These are phyloP conservation scores for Aegilops longissima DNA, from an alignment of 176 grass and related monocot species.

Conservation along the genomic window DNA sequence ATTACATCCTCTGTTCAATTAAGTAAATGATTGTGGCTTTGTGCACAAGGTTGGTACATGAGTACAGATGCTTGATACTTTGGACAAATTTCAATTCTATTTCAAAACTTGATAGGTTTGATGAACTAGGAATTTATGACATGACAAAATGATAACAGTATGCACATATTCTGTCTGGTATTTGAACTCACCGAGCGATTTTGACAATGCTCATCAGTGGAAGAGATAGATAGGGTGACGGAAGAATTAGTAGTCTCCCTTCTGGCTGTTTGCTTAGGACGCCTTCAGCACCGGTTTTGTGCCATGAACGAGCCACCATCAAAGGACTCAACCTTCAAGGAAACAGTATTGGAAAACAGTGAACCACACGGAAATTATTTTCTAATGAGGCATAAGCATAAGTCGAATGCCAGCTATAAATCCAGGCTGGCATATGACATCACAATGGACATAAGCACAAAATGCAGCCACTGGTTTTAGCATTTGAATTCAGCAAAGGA, in stretches of 20 bases:
- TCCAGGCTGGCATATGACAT: neutral
- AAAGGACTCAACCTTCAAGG: constrained; percentile 73
- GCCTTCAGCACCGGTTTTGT: constrained; percentile 68
- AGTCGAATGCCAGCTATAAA: neutral
- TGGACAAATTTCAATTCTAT: neutral
- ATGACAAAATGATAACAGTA: neutral
- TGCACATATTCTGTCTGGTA: neutral
- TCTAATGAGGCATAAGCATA: neutral
- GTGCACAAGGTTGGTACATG: neutral
- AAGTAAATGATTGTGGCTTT: neutral
- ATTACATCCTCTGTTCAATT: neutral
- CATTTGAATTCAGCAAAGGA: neutral
- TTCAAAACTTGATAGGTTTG: neutral
- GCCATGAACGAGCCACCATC: constrained; percentile 94
- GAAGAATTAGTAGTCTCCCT: constrained; percentile 50
- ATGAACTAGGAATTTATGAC: neutral
- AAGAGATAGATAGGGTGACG: constrained; percentile 78
- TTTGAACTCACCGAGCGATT: constrained; percentile 87
- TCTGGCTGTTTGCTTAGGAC: constrained; percentile 79
- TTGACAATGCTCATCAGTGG: constrained; percentile 93
- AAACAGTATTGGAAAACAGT: constrained; percentile 24
- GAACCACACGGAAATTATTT: constrained; percentile 4
- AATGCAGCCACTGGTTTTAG: neutral
- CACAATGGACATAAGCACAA: neutral
- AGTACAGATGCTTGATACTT: neutral